phyloP scores from a whole-genome alignment of 306 rosid genomes.

The Nissolia schottii region DNA sequence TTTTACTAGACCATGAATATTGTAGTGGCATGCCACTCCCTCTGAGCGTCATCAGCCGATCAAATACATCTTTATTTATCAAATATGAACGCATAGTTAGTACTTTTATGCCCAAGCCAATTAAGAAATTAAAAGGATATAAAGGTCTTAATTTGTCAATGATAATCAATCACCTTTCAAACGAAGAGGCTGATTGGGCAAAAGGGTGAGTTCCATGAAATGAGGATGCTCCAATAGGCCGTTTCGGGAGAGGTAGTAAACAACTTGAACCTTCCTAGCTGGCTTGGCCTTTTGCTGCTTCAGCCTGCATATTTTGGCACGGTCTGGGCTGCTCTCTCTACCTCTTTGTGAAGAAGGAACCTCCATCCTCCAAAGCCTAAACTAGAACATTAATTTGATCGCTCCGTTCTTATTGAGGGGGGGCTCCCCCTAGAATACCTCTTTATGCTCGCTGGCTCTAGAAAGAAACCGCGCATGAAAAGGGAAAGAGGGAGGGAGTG shows the following conservation, averaged over 20 bases:
- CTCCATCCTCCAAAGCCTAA: constrained; percentile 48
- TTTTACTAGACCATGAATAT: constrained; percentile 92
- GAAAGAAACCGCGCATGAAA: background rate
- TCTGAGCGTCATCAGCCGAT: constrained; percentile 63
- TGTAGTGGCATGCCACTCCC: constrained; percentile 83
- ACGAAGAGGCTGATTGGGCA: constrained; percentile 67
- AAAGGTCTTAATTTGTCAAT: too few species aligned
- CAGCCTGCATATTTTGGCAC: constrained; percentile 44
- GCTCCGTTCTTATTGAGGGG: too few species aligned
- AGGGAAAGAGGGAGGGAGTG: background rate
- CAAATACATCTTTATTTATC: constrained; percentile 50
- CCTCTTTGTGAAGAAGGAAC: constrained; percentile 39
- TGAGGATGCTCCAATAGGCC: constrained; percentile 91
- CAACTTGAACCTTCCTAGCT: constrained; percentile 61
- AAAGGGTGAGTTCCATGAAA: constrained; percentile 65
- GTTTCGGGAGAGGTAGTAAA: constrained; percentile 79
- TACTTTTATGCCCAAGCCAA: too few species aligned
- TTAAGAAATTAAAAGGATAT: too few species aligned
- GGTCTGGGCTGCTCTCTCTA: constrained; percentile 56
- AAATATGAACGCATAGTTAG: too few species aligned
- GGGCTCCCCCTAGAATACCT: background rate
- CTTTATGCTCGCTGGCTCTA: background rate
- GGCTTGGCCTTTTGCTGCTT: constrained; percentile 40
- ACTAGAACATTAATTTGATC: too few species aligned
- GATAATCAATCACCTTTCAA: constrained; percentile 66